Base-by-base conservation (phyloP, 1,139 yeast species). In the Diutina pseudorugosa region DNA sequence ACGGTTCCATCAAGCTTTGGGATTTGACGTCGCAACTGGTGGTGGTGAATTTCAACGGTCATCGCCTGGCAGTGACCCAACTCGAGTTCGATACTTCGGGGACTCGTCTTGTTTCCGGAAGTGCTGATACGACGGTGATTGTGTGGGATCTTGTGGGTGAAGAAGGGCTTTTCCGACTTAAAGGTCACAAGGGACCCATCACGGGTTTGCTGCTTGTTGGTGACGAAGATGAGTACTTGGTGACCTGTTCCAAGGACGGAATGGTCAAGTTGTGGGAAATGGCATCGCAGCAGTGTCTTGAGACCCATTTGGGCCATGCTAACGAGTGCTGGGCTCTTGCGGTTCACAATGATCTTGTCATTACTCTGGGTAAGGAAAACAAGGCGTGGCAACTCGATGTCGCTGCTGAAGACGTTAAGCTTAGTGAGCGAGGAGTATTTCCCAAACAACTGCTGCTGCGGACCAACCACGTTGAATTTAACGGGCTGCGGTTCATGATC, bases 81-180 rank as follows among this genome's bases (percentile, higher is more conserved):
- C 72, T 93, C 52, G 67, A 70, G 54, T 93, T 93, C 62, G 97
- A 91, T 64, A 61, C 65, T 21, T 80, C 84, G 47, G 98, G 98
- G 50, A 90, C 98, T 0, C 74, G 94, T 57, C 71, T 93, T 30
- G 81, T 85, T 21, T 85, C 95, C 11, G 98, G 98, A 1, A 84
- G 96, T 0, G 77, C 80, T 51, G 99, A 93, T 65, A 77, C 96
- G 2, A 74, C 80, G 54, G 81, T 93, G 41, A 85, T 94, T 56
- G 73, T 91, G 57, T 93, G 99, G 99, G 99, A 93, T 69, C 77
- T 93, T 56, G 93, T 93, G 9, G 87, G 88, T 14, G 99, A 93
- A 72, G 83, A 80, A 48, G 99, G 99, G 9, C 69, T 91, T 51
- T 87, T 80, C 70, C 84, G 91, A 61, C 74, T 93, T 55, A 81